A percentile compares a stretch with the other conserved stretches of the same genome.
Evolutionary conservation across 2,329 filamentous ascomycete species (phyloP).

Genomic region (Plectosphaerella cucumerina): DNA sequence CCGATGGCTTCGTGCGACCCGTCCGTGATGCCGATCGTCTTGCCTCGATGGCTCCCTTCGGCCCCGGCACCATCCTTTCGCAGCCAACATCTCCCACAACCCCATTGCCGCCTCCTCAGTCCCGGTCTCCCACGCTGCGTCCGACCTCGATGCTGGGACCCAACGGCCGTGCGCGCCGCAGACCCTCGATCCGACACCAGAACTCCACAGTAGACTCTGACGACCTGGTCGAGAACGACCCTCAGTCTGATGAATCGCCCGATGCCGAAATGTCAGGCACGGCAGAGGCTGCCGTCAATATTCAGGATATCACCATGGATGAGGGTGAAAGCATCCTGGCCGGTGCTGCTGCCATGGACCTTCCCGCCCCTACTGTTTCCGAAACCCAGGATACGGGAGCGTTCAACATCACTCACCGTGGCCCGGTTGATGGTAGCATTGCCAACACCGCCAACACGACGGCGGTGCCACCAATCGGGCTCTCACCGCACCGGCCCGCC

Average conservation of each 20-base stretch:
- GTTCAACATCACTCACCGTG: constrained; percentile 90
- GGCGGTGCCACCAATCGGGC: constrained; percentile 61
- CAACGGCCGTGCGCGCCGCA: constrained; percentile 55
- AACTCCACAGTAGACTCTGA: constrained; percentile 86
- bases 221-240: constrained; percentile 80
- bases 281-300: constrained; percentile 74
- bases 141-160: constrained; percentile 49
- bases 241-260: constrained; percentile 71
- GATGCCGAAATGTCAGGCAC: constrained; percentile 77
- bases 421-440: constrained; percentile 79
- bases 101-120: constrained; percentile 65
- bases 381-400: constrained; percentile 84
- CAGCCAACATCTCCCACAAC: constrained; percentile 91
- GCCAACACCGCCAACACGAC: constrained; percentile 67
- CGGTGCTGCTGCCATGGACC: constrained; percentile 61
- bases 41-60: constrained; percentile 72
- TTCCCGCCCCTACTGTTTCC: constrained; percentile 74
- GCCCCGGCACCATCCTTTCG: constrained; percentile 69
- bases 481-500: constrained; percentile 69
- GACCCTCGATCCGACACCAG: constrained; percentile 86
- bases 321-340: constrained; percentile 77
- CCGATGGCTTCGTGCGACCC: constrained; percentile 73
- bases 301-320: constrained; percentile 77
- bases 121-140: constrained; percentile 51
- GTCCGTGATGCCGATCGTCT: constrained; percentile 79